A percentile compares a stretch with the other conserved stretches of the same genome.
phyloP scores from a whole-genome alignment of 1,139 yeast species.

The Debaryomyces sp. region DNA sequence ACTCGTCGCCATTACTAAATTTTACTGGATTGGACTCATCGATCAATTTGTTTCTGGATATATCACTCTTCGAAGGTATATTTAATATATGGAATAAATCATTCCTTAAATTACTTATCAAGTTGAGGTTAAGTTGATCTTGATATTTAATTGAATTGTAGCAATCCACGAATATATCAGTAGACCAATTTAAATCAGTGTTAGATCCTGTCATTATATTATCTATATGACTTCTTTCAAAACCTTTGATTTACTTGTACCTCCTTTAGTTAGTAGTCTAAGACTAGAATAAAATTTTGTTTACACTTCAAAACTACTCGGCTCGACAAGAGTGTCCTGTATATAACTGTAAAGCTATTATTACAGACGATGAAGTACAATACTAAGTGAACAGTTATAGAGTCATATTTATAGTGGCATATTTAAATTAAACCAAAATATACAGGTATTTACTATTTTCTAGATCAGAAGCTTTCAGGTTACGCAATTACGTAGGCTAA shows the following conservation, averaged over 20 bases:
- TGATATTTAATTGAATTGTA: constrained; percentile 37
- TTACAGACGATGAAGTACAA: too few relatives aligned
- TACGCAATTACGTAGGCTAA: neutral
- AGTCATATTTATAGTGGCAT: neutral
- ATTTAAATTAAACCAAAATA: neutral
- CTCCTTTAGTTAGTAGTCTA: neutral
- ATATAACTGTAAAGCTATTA: neutral
- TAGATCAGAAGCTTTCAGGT: too few relatives aligned
- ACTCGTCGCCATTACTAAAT: constrained; percentile 59
- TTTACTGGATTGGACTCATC: constrained; percentile 54
- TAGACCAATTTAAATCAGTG: constrained; percentile 33
- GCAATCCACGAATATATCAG: constrained; percentile 35
- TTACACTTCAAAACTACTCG: constrained; percentile 1
- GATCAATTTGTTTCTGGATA: constrained; percentile 52
- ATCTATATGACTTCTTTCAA: neutral
- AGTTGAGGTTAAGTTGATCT: constrained; percentile 28
- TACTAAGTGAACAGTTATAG: neutral
- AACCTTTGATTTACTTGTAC: neutral
- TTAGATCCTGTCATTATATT: constrained; percentile 2
- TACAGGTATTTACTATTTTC: too few relatives aligned
- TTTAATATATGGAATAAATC: constrained; percentile 55
- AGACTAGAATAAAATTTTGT: constrained; percentile 3
- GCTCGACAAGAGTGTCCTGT: constrained; percentile 1
- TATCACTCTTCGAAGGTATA: constrained; percentile 55
- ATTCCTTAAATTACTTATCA: constrained; percentile 30